These are phyloP conservation scores for Clarireedia monteithiana DNA, from an alignment of 2,329 filamentous ascomycete genomes.

Conservation along the genomic window DNA sequence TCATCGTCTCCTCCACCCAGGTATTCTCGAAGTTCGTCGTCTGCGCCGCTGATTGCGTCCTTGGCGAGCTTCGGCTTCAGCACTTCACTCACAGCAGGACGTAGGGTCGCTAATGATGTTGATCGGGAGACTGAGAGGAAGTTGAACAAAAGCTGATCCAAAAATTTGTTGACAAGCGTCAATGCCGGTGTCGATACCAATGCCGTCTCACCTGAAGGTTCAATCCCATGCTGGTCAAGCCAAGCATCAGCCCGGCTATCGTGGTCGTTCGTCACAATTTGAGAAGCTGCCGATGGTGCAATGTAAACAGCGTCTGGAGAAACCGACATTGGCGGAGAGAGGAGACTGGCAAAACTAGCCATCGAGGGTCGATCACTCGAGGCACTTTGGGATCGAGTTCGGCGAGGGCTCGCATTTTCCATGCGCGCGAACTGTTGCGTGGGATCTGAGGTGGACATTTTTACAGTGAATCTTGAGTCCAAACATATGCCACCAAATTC, in stretches of 20 bases:
- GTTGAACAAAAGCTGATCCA: conserved; percentile 89
- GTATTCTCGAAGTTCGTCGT: conserved; percentile 83
- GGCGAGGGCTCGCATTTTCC: conserved; percentile 9
- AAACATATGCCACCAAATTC: not conserved
- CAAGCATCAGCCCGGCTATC: conserved; percentile 64
- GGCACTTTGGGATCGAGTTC: conserved; percentile 44
- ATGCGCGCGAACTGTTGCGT: not conserved
- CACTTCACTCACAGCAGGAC: conserved; percentile 77
- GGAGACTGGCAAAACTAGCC: conserved; percentile 47
- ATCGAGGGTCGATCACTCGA: conserved; percentile 64
- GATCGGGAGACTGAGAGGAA: conserved; percentile 76
- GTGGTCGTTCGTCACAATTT: conserved; percentile 85
- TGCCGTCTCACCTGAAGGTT: conserved; percentile 59
- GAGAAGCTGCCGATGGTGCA: conserved; percentile 76
- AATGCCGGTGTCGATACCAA: conserved; percentile 67
- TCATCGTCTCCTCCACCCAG: conserved; percentile 74
- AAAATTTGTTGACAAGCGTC: conserved; percentile 77
- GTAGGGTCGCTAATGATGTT: conserved; percentile 65
- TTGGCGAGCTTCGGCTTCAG: conserved; percentile 83
- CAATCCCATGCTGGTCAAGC: conserved; percentile 60
- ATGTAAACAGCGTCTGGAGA: conserved; percentile 82
- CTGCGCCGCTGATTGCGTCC: conserved; percentile 73
- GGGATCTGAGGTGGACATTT: not conserved
- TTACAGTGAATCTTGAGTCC: not conserved
- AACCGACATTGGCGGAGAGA: conserved; percentile 59